Conservation (phyloP, 192 early-diverging fungal genomes). For the Coemansia sp. region DNA sequence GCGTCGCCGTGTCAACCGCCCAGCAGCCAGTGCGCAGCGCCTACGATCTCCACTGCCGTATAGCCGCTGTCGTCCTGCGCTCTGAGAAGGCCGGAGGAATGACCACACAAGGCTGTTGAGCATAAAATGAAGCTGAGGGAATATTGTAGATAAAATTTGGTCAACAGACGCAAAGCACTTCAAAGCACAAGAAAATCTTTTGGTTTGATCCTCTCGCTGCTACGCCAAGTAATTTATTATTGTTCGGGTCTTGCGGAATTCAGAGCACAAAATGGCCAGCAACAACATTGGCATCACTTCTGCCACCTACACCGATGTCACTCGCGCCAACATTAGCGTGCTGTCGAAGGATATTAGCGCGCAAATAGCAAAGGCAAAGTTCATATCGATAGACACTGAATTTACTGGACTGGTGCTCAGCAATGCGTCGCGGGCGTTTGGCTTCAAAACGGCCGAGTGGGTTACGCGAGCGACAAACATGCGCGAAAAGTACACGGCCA, state of each 20-base stretch:
- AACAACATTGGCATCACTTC: constrained; percentile 11
- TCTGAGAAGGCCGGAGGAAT: not conserved
- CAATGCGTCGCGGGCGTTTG: constrained; percentile 23
- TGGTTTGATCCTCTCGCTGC: too few species aligned
- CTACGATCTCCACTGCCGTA: not conserved
- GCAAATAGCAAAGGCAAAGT: constrained; percentile 56
- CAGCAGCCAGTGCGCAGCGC: not conserved
- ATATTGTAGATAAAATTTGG: not conserved
- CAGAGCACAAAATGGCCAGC: constrained; percentile 1
- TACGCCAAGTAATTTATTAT: too few species aligned
- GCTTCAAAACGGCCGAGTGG: constrained; percentile 40
- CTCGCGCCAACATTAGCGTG: constrained; percentile 57
- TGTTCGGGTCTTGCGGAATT: constrained; percentile 1
- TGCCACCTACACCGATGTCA: constrained; percentile 64
- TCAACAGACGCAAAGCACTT: not conserved
- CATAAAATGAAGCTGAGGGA: not conserved
- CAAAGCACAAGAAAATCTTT: not conserved
- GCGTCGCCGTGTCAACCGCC: not conserved
- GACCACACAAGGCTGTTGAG: too few species aligned
- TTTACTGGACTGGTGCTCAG: constrained; percentile 77
- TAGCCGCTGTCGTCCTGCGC: not conserved
- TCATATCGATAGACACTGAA: constrained; percentile 87
- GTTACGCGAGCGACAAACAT: constrained; percentile 62
- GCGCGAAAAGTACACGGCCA: constrained; percentile 74
- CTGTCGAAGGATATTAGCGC: constrained; percentile 50